Base-by-base conservation (phyloP, 345 rosid genomes). In the Pelargonium nanum region DNA sequence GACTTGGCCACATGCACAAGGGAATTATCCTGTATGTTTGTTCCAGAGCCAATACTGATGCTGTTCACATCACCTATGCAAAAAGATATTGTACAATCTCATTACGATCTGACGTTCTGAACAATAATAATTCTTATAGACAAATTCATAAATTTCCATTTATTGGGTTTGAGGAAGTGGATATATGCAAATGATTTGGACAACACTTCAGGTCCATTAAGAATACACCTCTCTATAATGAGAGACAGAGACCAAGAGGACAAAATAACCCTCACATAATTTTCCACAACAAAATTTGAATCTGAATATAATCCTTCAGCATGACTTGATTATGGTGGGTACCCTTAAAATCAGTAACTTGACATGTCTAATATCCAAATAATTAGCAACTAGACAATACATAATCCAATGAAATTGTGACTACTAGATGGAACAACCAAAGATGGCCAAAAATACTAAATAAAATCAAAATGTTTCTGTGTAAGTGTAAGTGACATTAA, bases 1-100 rank as follows among this genome's bases (percentile, higher is more conserved):
- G 99, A 83, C 74, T 93, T 93, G 51, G 94, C 99, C 53, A 89
- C 97, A 62, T 89, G 96, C 71, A 93, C 94, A 67, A 93, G 93
- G 24, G 99, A 87, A 72, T 93, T 89, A 73, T 93, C 99, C 66
- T 93, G 99, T 78, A 87, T 89, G 72, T 92, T 89, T 71, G 99
- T 92, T 71, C 97, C 83, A 58, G 89, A 77, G 63, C 99, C 97
- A 70, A 92, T 77, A 53, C 72, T 78, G 40, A 87, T 75, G 68
- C 80, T 84, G 80, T 92, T 87, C 68, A 81, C 96, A 75, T 92
- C 99, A 69, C 96, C 94, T 92, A 63, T 44, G 16, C 57, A 73
- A 21, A 65, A 60, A 61, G 56, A 22, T 19, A 19, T 22, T 23
- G n/a, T 15, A 30, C 51, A 4, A 48, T 4, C 17, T 19, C 30